Evolutionary conservation across 2,329 filamentous ascomycete genomes (phyloP).

Genomic region (Monascus ruber): DNA sequence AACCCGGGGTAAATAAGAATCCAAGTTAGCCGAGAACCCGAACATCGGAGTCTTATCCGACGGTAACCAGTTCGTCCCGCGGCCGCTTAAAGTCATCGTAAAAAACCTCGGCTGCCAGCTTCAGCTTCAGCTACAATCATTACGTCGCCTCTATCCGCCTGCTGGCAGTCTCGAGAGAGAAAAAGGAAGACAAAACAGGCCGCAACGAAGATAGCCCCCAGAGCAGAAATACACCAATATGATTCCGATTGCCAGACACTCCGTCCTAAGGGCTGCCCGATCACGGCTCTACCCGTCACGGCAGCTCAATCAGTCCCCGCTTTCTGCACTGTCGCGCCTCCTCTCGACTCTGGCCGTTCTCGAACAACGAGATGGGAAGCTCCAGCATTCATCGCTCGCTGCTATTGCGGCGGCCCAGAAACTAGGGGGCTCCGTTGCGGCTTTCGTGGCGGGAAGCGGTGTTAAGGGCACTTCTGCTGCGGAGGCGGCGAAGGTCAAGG

Average conservation of each 20-base stretch:
- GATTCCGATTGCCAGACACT: conserved; percentile 27
- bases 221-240: conserved; percentile 8
- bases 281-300: conserved; percentile 34
- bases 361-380: conserved; percentile 82
- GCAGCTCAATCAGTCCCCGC: conserved; percentile 33
- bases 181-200: neutral
- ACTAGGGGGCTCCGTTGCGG: conserved; percentile 74
- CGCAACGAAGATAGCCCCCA: conserved; percentile 4
- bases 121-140: no score
- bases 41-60: no score
- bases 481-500: conserved; percentile 78
- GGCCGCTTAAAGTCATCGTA: no score
- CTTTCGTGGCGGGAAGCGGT: conserved; percentile 71
- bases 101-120: no score
- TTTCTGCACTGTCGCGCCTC: conserved; percentile 53
- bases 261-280: conserved; percentile 32
- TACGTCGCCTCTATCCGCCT: no score
- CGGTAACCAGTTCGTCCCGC: no score
- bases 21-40: no score
- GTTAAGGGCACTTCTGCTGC: conserved; percentile 61
- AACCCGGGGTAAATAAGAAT: no score
- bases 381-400: conserved; percentile 71
- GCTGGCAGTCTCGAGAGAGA: no score
- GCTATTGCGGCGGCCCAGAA: conserved; percentile 78
- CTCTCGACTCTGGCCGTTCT: conserved; percentile 83